A percentile compares a stretch with the other conserved stretches of the same genome.
Evolutionary conservation across 139 green algal genomes (phyloP).

Genomic region (Chlorella sp.): DNA sequence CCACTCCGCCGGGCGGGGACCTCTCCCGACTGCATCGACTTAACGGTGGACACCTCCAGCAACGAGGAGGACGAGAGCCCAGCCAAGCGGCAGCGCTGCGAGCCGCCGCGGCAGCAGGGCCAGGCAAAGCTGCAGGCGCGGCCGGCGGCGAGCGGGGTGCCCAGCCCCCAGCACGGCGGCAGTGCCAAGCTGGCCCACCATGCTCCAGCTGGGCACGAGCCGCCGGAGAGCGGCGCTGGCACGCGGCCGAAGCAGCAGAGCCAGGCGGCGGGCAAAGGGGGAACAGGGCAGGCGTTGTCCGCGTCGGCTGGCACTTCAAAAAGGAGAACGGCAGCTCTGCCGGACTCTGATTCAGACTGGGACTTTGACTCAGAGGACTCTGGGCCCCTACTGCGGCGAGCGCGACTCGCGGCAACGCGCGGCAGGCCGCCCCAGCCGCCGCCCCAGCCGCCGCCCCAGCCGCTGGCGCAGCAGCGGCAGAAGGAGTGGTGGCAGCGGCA

Average conservation of each 20-base stretch:
- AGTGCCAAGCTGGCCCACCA: too few relatives aligned
- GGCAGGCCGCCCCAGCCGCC: background rate
- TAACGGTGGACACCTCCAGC: too few relatives aligned
- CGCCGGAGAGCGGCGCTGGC: background rate
- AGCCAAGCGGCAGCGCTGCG: too few relatives aligned
- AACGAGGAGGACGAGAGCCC: too few relatives aligned
- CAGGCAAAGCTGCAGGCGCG: too few relatives aligned
- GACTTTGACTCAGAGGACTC: background rate
- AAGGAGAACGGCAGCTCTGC: background rate
- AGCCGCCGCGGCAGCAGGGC: too few relatives aligned
- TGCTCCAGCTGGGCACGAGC: too few relatives aligned
- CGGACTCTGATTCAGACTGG: background rate
- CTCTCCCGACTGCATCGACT: too few relatives aligned
- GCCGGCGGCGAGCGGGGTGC: too few relatives aligned
- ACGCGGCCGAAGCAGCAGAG: background rate
- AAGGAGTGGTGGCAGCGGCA: background rate
- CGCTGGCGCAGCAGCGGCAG: background rate
- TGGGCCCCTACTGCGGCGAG: background rate
- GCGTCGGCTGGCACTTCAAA: background rate
- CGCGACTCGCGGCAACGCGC: background rate
- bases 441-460: background rate
- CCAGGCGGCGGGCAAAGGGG: background rate
- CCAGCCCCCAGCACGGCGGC: too few relatives aligned
- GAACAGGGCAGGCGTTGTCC: too few relatives aligned
- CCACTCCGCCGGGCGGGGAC: too few relatives aligned